phyloP scores from a whole-genome alignment of 352 stramenopile genomes.

The Globisporangium viniferum region DNA sequence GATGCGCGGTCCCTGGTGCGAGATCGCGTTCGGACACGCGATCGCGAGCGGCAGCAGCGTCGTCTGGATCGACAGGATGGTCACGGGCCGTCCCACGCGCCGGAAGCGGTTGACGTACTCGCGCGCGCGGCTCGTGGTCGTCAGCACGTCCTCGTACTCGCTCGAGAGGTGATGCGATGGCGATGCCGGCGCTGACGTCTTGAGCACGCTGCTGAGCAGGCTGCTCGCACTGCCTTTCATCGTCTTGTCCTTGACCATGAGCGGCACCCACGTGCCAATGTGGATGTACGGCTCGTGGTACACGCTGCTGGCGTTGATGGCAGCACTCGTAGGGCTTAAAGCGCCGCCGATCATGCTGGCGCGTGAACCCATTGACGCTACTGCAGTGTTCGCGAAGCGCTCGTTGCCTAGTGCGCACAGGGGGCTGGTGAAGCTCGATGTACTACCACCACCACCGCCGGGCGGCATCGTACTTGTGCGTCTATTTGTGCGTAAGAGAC shows the following conservation, averaged over 20 bases:
- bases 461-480: conserved; percentile 20
- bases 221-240: conserved; percentile 9
- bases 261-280: conserved; percentile 70
- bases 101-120: conserved; percentile 71
- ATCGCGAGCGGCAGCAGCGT: conserved; percentile 55
- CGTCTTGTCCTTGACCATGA: conserved; percentile 50
- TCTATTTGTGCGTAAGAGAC: conserved; percentile 12
- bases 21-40: conserved; percentile 63
- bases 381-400: background rate
- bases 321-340: background rate
- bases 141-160: conserved; percentile 66
- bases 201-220: conserved; percentile 28
- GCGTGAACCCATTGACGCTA: background rate
- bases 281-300: conserved; percentile 74
- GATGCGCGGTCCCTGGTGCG: conserved; percentile 45
- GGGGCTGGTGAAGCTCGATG: conserved; percentile 7
- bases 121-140: conserved; percentile 57
- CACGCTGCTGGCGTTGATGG: background rate
- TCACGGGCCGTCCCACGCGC: conserved; percentile 47
- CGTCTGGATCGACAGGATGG: conserved; percentile 69
- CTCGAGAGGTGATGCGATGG: background rate
- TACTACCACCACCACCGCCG: background rate
- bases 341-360: background rate
- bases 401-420: conserved; percentile 37
- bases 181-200: conserved; percentile 12